These are phyloP conservation scores for Aphanomyces astaci DNA, from an alignment of 352 stramenopile species.

Conservation along the genomic window DNA sequence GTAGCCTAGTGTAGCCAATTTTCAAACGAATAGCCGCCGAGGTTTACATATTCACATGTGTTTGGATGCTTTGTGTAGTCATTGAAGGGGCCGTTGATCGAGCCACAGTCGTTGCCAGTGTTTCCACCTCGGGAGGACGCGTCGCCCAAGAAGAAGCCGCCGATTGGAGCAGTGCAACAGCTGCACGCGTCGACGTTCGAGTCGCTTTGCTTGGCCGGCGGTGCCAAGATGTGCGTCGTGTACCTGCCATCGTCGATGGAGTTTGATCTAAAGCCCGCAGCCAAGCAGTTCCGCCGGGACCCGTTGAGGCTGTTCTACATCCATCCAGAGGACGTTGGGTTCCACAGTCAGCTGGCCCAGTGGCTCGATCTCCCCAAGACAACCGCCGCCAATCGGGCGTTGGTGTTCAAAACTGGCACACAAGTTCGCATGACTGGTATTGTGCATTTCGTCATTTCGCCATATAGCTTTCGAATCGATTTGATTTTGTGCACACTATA, in stretches of 20 bases:
- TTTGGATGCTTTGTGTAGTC: conserved; percentile 27
- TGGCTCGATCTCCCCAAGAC: neutral
- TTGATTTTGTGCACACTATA: too few species aligned
- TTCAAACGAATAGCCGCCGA: too few species aligned
- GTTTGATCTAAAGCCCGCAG: conserved; percentile 40
- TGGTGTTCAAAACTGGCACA: neutral
- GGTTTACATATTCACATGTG: too few species aligned
- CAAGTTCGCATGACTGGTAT: neutral
- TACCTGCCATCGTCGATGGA: conserved; percentile 30
- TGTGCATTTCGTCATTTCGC: too few species aligned
- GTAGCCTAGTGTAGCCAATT: too few species aligned
- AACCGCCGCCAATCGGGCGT: neutral
- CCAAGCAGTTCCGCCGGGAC: conserved; percentile 72
- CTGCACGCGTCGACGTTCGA: conserved; percentile 31
- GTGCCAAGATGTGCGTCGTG: conserved; percentile 69
- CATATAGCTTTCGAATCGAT: too few species aligned
- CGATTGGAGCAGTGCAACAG: conserved; percentile 33
- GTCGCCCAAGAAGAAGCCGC: conserved; percentile 62
- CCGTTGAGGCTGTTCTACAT: conserved; percentile 49
- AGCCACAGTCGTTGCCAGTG: conserved; percentile 34
- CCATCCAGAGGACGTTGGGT: neutral
- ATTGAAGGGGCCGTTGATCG: conserved; percentile 29
- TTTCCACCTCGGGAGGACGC: conserved; percentile 53
- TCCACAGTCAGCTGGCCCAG: neutral
- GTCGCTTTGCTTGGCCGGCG: conserved; percentile 38